Conservation (phyloP, 371 early-diverging fungal species). For the Actinomortierella ambigua region DNA sequence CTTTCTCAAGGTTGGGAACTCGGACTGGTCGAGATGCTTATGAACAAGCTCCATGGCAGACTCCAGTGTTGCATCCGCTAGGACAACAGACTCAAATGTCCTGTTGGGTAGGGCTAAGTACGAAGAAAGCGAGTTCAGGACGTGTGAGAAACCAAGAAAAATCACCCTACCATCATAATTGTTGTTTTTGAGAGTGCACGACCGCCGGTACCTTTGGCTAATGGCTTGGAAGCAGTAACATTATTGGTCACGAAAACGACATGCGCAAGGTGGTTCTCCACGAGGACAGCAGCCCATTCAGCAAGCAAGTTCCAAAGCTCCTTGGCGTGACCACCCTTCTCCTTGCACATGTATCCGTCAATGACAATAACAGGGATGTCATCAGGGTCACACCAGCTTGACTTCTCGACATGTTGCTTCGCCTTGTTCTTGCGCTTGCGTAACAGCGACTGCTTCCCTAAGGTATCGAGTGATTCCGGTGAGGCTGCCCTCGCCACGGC, state of each 20-base stretch:
- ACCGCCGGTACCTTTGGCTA: conserved; percentile 63
- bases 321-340: conserved; percentile 57
- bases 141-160: not conserved
- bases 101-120: conserved; percentile 72
- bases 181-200: not conserved
- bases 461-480: conserved; percentile 1
- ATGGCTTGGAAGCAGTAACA: conserved; percentile 69
- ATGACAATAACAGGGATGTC: conserved; percentile 89
- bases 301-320: conserved; percentile 74
- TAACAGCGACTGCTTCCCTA: conserved; percentile 1
- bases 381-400: conserved; percentile 46
- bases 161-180: too few relatives aligned
- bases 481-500: conserved; percentile 34
- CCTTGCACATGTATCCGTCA: conserved; percentile 82
- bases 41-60: conserved; percentile 66
- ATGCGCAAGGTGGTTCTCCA: conserved; percentile 84
- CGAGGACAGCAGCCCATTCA: conserved; percentile 77
- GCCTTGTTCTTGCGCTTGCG: conserved; percentile 6
- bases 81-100: conserved; percentile 71
- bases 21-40: conserved; percentile 55
- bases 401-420: conserved; percentile 21
- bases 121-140: not conserved
- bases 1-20: conserved; percentile 54
- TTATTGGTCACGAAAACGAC: conserved; percentile 89
- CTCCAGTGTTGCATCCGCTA: conserved; percentile 74